These are phyloP conservation scores for Penicillium sp. DNA, from an alignment of 2,329 filamentous ascomycete species.

Conservation along the genomic window DNA sequence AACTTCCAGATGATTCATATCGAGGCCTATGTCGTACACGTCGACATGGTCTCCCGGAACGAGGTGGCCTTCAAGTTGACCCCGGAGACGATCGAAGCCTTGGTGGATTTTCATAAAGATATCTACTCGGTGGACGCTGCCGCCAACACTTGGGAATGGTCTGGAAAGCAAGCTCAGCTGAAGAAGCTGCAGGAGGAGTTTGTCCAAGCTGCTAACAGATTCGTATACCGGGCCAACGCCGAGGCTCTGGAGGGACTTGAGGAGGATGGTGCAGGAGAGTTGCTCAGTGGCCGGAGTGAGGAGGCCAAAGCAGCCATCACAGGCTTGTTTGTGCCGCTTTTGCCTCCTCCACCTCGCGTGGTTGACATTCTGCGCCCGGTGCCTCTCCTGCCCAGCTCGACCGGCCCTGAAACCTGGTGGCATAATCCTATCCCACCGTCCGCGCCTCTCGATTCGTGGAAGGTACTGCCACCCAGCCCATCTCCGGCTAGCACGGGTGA, in stretches of 20 bases:
- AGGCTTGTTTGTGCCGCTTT: slow-evolving; percentile 77
- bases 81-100: slow-evolving; percentile 84
- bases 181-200: slow-evolving; percentile 98
- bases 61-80: slow-evolving; percentile 98
- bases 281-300: slow-evolving; percentile 85
- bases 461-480: slow-evolving; percentile 83
- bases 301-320: slow-evolving; percentile 87
- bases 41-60: slow-evolving; percentile 97
- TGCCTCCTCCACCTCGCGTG: slow-evolving; percentile 82
- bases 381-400: slow-evolving; percentile 80
- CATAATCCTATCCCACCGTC: slow-evolving; percentile 67
- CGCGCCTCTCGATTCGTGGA: slow-evolving; percentile 80
- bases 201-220: slow-evolving; percentile 93
- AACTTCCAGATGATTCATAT: slow-evolving; percentile 92
- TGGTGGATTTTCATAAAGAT: slow-evolving; percentile 95
- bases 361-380: slow-evolving; percentile 86
- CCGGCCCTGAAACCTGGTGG: slow-evolving; percentile 74
- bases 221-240: slow-evolving; percentile 87
- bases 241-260: slow-evolving; percentile 91
- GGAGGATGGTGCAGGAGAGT: slow-evolving; percentile 91
- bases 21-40: slow-evolving; percentile 96
- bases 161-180: slow-evolving; percentile 91
- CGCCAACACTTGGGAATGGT: slow-evolving; percentile 88
- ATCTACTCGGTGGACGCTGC: slow-evolving; percentile 88
- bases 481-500: slow-evolving; percentile 70